Base-by-base conservation (phyloP, 2,329 filamentous ascomycete genomes). In the Ambrosiella xylebori region DNA sequence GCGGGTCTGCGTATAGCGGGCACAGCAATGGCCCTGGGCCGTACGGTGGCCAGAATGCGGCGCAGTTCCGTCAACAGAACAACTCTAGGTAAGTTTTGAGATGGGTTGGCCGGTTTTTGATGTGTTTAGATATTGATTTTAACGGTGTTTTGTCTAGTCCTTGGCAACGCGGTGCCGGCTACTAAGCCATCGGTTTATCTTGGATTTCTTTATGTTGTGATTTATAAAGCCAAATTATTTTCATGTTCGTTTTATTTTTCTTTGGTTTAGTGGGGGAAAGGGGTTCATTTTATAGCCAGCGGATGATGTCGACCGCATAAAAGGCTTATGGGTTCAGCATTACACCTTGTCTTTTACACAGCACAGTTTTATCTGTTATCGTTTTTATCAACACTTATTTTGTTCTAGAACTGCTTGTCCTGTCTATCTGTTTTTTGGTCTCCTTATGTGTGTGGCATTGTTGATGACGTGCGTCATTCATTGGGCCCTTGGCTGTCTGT, bases 121-220 rank as follows among this genome's bases (percentile, higher is more conserved):
- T 37, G n/a, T 37, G 11, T 40, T 9, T 1, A 1, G 64, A 37
- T 3, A 2, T 15, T 19, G 19, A 38, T 47, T 50, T 56, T 58
- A 57, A 59, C 57, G 37, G 36, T 39, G 54, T 37, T 13, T 19
- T 7, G 44, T 35, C 59, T 52, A 73, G 71, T 63, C 71, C 71
- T 35, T 74, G 71, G 71, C 71, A 74, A 63, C 71, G 71, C 61
- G 71, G 71, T 60, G 71, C 71, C 51, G 71, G 71, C 45, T 74
- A 74, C 62, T 71, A 74, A 49, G 54, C 55, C 55, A 52, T 27
- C 19, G 54, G 61, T 61, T 54, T 51, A 64, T 61, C 13, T 62
- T 60, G 45, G 62, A 61, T 3, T 59, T 58, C 4, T 61, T 57
- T 40, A 27, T 57, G 55, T 57, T 57, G n/a, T 57, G 55, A 50